phyloP scores from a whole-genome alignment of 192 early-diverging fungal genomes.

The Backusella luteola region DNA sequence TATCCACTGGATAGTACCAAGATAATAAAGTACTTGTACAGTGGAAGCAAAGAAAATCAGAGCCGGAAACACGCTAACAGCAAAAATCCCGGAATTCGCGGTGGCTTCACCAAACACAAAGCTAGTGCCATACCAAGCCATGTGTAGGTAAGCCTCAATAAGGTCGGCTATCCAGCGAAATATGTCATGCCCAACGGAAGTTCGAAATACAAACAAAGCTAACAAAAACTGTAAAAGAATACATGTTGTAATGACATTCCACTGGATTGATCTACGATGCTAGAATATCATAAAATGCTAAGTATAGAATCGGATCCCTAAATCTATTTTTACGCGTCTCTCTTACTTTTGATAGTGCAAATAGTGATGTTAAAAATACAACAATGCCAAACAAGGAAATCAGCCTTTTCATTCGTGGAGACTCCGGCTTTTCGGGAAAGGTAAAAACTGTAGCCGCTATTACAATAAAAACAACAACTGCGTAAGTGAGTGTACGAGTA shows the following conservation, averaged over 20 bases:
- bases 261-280: constrained; percentile 64
- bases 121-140: constrained; percentile 60
- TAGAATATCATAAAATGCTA: background rate
- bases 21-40: constrained; percentile 81
- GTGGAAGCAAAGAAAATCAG: constrained; percentile 87
- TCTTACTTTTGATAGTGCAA: constrained; percentile 51
- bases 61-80: constrained; percentile 74
- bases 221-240: constrained; percentile 74
- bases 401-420: constrained; percentile 66
- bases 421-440: constrained; percentile 43
- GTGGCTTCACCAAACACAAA: constrained; percentile 69
- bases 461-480: constrained; percentile 32
- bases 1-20: constrained; percentile 82
- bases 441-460: constrained; percentile 54
- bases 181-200: constrained; percentile 65
- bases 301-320: background rate
- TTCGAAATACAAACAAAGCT: constrained; percentile 76
- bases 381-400: constrained; percentile 79
- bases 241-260: constrained; percentile 73
- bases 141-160: constrained; percentile 59
- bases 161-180: constrained; percentile 68
- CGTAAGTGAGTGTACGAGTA: constrained; percentile 11
- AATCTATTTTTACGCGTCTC: background rate
- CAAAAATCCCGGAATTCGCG: constrained; percentile 53
- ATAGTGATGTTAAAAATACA: constrained; percentile 49